Evolutionary conservation across 495 filamentous ascomycete species (phyloP).

Genomic region (Penicillium turbatum): DNA sequence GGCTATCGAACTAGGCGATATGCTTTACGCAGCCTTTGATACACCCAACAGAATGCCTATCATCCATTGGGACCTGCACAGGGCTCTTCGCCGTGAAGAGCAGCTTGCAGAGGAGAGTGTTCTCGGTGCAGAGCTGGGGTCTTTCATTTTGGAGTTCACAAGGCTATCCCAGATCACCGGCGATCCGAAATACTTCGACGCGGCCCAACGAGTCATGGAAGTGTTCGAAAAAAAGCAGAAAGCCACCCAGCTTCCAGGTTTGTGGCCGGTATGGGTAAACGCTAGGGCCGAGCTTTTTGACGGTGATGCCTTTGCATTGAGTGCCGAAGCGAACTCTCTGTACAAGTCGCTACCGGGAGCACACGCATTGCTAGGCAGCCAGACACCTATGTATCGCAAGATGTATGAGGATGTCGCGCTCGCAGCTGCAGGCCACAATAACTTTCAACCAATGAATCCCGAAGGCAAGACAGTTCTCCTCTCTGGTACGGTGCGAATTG

Average conservation of each 20-base stretch:
- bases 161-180: constrained; percentile 81
- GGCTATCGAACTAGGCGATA: constrained; percentile 32
- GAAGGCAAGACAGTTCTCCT: constrained; percentile 37
- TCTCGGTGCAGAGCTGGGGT: constrained; percentile 72
- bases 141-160: constrained; percentile 81
- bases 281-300: constrained; percentile 14
- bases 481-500: constrained; percentile 28
- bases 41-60: constrained; percentile 39
- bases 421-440: constrained; percentile 30
- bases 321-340: constrained; percentile 30
- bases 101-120: constrained; percentile 22
- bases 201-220: constrained; percentile 75
- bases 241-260: constrained; percentile 45
- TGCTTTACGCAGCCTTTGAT: constrained; percentile 39
- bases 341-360: constrained; percentile 33
- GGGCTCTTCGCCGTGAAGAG: constrained; percentile 18
- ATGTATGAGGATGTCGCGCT: constrained; percentile 38
- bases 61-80: constrained; percentile 27
- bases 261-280: constrained; percentile 33
- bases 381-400: constrained; percentile 34
- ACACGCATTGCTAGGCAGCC: constrained; percentile 35
- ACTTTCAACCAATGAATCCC: constrained; percentile 45
- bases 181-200: constrained; percentile 81
- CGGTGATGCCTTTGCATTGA: constrained; percentile 22
- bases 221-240: constrained; percentile 65